Conservation (phyloP, 768 basidiomycete genomes). For the Tylopilus subfusipes region DNA sequence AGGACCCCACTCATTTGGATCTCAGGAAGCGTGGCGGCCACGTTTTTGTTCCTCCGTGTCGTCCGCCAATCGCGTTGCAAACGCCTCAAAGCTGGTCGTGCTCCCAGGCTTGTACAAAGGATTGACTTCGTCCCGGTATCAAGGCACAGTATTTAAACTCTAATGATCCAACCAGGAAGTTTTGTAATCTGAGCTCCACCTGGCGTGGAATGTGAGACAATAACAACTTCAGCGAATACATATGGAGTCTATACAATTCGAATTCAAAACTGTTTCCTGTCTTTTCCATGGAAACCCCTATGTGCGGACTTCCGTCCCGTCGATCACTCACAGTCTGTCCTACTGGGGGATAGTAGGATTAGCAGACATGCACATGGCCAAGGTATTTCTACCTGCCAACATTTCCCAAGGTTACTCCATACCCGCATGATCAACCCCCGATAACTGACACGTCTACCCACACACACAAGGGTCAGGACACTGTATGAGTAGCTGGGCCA, state of each 20-base stretch:
- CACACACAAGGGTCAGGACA: not conserved
- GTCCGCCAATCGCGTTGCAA: not conserved
- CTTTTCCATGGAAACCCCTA: constrained; percentile 10
- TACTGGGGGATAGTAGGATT: not conserved
- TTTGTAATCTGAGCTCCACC: too few species aligned
- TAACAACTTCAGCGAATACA: not conserved
- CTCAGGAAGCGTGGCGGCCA: not conserved
- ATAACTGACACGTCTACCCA: not conserved
- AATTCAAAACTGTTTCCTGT: not conserved
- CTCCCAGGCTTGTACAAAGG: constrained; percentile 2
- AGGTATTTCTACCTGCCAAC: not conserved
- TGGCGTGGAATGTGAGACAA: not conserved
- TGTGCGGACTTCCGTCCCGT: constrained; percentile 4
- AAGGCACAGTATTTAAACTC: constrained; percentile 3
- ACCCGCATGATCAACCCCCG: not conserved
- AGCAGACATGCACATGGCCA: not conserved
- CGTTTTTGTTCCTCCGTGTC: not conserved
- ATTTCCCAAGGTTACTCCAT: constrained; percentile 8
- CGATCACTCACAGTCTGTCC: not conserved
- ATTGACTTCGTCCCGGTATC: constrained; percentile 5
- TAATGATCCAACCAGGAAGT: constrained; percentile 9
- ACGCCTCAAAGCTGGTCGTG: not conserved
- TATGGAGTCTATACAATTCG: not conserved
- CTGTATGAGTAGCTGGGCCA: not conserved
- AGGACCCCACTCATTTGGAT: not conserved